A percentile compares a stretch with the other conserved stretches of the same genome.
Conservation (phyloP, 2,329 filamentous ascomycete species). For the Aureobasidium pullulans region DNA sequence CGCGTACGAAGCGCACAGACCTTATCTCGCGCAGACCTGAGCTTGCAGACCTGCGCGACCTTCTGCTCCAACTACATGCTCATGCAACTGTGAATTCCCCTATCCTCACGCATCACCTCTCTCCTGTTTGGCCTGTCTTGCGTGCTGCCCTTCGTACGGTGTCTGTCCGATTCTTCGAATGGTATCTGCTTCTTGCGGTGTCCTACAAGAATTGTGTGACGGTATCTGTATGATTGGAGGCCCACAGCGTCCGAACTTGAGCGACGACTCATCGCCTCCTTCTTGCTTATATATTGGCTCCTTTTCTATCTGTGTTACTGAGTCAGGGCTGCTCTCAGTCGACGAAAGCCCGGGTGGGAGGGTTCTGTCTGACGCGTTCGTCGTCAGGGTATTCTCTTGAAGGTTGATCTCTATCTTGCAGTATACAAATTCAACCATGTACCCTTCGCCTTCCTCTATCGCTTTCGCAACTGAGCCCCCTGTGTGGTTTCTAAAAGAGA, state of each 20-base stretch:
- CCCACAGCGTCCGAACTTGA: neutral
- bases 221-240: constrained; percentile 6
- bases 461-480: neutral
- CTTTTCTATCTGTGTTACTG: neutral
- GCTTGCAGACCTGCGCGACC: neutral
- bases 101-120: neutral
- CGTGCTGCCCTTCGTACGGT: constrained; percentile 6
- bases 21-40: neutral
- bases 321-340: constrained; percentile 13
- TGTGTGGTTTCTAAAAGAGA: constrained; percentile 3
- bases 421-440: neutral
- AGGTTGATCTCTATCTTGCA: neutral
- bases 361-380: constrained; percentile 6
- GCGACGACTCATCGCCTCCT: neutral
- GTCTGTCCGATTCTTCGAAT: neutral
- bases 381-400: constrained; percentile 8
- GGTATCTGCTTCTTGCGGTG: constrained; percentile 6
- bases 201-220: constrained; percentile 7
- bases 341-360: constrained; percentile 12
- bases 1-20: neutral
- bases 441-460: neutral
- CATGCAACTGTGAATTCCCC: neutral
- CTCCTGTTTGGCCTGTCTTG: neutral
- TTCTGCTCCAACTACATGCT: neutral
- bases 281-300: neutral